Evolutionary conservation across 805 yeast species (phyloP).

Genomic region (Isabelozyma pseudorhagii): DNA sequence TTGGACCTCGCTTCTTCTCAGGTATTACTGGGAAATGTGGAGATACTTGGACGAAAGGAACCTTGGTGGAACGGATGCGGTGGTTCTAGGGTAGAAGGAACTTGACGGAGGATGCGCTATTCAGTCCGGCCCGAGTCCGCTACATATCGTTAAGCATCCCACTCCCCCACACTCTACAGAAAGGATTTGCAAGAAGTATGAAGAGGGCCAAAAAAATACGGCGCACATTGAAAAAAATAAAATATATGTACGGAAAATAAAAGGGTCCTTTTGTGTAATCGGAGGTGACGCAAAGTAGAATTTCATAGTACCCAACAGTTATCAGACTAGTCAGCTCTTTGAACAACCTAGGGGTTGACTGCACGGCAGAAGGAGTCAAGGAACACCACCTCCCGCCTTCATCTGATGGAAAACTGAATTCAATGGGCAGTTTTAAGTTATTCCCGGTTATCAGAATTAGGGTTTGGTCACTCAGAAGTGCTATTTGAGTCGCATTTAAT

Average conservation of each 20-base stretch:
- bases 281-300: not conserved
- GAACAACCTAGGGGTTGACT: too few relatives aligned
- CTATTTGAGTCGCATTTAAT: not conserved
- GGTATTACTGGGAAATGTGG: too few relatives aligned
- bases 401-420: not conserved
- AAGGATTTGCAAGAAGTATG: not conserved
- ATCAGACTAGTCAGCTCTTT: too few relatives aligned
- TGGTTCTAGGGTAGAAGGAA: not conserved
- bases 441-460: not conserved
- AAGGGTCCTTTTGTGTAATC: not conserved
- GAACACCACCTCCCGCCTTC: not conserved
- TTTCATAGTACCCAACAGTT: not conserved
- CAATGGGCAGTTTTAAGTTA: too few relatives aligned
- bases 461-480: not conserved
- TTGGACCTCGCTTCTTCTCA: not conserved
- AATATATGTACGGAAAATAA: not conserved
- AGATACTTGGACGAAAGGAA: too few relatives aligned
- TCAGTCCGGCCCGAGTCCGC: too few relatives aligned
- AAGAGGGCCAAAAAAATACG: too few relatives aligned
- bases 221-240: not conserved
- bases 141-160: not conserved
- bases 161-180: not conserved
- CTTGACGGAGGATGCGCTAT: not conserved
- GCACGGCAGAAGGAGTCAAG: too few relatives aligned
- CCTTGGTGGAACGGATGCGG: not conserved